Conservation (phyloP, 495 filamentous ascomycete species). For the Clohesyomyces aquaticus region DNA sequence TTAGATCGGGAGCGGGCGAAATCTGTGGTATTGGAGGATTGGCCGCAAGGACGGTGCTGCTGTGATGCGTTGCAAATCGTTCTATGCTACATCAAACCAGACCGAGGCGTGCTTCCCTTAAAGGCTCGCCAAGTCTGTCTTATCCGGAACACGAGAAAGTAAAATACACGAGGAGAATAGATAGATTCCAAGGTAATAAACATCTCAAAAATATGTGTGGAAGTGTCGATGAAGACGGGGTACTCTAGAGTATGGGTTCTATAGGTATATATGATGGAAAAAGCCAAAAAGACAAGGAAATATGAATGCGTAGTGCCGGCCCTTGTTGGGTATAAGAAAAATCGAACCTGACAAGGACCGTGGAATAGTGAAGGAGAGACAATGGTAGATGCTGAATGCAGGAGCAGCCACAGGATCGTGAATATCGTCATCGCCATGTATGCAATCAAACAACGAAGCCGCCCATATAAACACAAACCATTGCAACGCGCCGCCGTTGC, state of each 20-base stretch:
- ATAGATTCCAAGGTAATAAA: conserved; percentile 3
- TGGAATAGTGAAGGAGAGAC: background rate
- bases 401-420: background rate
- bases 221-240: conserved; percentile 11
- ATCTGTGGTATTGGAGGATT: background rate
- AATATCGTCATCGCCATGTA: background rate
- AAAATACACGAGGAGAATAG: too few species aligned
- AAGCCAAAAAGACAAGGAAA: conserved; percentile 3
- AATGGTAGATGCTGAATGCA: background rate
- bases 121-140: too few species aligned
- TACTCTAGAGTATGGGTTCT: conserved; percentile 17
- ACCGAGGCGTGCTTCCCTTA: background rate
- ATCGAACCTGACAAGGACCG: too few species aligned
- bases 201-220: background rate
- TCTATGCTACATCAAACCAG: background rate
- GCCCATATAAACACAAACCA: background rate
- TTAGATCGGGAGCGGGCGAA: too few species aligned
- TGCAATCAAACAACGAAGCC: background rate
- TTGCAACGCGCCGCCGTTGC: conserved; percentile 23
- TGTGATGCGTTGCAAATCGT: background rate
- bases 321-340: conserved; percentile 6
- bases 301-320: background rate
- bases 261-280: background rate
- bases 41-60: background rate
- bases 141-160: too few species aligned